A percentile compares a stretch with the other conserved stretches of the same genome.
Conservation (phyloP, 108 stramenopile genomes). For the Cyclotella atomus region DNA sequence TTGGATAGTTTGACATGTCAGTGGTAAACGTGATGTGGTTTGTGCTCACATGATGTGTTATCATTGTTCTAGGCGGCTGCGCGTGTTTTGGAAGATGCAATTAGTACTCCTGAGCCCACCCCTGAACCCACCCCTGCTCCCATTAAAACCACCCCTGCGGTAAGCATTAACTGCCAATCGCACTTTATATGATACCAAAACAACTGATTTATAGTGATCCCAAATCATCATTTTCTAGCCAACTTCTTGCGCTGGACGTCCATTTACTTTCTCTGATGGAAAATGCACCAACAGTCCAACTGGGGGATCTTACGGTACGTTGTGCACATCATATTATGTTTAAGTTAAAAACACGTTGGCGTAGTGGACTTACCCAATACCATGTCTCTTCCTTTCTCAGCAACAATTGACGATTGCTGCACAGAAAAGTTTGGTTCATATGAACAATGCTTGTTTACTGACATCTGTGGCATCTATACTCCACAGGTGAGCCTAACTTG, state of each 20-base stretch:
- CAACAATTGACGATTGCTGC: neutral
- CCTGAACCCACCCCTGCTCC: neutral
- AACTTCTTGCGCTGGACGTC: neutral
- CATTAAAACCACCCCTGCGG: neutral
- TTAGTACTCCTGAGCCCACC: neutral
- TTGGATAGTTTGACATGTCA: neutral
- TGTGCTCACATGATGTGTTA: neutral
- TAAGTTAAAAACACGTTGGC: too few relatives aligned
- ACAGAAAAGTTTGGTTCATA: neutral
- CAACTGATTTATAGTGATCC: neutral
- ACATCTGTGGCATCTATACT: constrained; percentile 9
- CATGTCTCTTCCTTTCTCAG: neutral
- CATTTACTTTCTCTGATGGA: neutral
- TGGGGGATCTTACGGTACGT: constrained; percentile 1
- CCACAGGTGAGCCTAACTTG: neutral
- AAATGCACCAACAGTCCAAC: neutral
- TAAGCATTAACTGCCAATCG: neutral
- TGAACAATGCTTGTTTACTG: constrained; percentile 1
- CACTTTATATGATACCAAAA: neutral
- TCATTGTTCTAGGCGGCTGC: too few relatives aligned
- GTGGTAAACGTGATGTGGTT: neutral
- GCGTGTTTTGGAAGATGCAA: too few relatives aligned
- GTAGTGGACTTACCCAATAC: too few relatives aligned
- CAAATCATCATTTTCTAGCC: constrained; percentile 9
- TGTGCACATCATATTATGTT: neutral